Percentiles rank a stretch among this genome's conserved stretches.
Evolutionary conservation across 2,329 filamentous ascomycete species (phyloP).

Genomic region (Xylariaceae sp.): DNA sequence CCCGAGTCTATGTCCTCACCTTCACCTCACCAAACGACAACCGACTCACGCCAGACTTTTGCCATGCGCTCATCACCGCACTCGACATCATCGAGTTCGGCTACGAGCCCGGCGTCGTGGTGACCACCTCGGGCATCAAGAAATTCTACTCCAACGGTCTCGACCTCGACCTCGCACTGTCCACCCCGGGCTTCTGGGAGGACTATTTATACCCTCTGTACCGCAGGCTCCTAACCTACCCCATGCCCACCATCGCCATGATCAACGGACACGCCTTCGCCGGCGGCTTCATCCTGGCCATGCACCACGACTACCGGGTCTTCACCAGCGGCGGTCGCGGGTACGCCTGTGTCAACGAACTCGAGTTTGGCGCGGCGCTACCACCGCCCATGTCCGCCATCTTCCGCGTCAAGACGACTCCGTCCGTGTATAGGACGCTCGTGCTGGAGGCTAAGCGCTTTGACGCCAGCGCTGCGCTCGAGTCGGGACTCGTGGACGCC

Average conservation of each 20-base stretch:
- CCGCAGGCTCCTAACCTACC: constrained; percentile 61
- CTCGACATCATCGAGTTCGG: constrained; percentile 69
- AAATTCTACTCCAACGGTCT: constrained; percentile 84
- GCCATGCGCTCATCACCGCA: constrained; percentile 60
- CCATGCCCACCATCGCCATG: constrained; percentile 77
- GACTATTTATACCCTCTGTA: constrained; percentile 59
- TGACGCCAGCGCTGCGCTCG: constrained; percentile 55
- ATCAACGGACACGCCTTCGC: constrained; percentile 78
- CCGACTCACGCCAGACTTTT: constrained; percentile 64
- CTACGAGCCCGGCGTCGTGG: constrained; percentile 63
- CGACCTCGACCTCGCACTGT: constrained; percentile 63
- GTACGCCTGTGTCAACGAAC: constrained; percentile 75
- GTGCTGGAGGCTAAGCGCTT: constrained; percentile 71
- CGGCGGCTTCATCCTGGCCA: constrained; percentile 72
- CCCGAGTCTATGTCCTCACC: constrained; percentile 64
- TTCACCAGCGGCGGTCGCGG: constrained; percentile 53
- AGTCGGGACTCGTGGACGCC: constrained; percentile 62
- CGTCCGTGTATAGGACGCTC: constrained; percentile 54
- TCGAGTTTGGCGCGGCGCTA: constrained; percentile 73
- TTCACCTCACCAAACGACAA: constrained; percentile 70
- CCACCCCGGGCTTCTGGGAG: constrained; percentile 56
- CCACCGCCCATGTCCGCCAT: constrained; percentile 67
- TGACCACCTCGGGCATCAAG: constrained; percentile 67
- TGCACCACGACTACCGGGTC: constrained; percentile 79
- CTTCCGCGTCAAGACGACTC: constrained; percentile 63